phyloP scores from a whole-genome alignment of 768 basidiomycete species.

The Phlegmacium glaucopus region DNA sequence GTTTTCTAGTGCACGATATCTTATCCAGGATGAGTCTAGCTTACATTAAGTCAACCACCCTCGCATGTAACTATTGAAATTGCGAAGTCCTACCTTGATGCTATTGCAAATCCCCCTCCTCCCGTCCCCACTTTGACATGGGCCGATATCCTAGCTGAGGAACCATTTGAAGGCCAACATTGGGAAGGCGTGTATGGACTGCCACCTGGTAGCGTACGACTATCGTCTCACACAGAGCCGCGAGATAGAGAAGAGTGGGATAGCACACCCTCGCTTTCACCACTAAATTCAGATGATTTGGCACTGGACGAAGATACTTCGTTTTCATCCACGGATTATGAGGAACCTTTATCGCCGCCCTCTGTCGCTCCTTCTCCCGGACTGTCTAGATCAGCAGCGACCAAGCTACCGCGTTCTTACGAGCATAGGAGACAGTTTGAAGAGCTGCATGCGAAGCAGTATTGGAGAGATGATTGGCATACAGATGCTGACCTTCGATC shows the following conservation, averaged over 20 bases:
- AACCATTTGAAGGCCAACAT: conserved; percentile 83
- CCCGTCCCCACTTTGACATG: conserved; percentile 54
- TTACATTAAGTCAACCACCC: conserved; percentile 55
- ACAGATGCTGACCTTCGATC: conserved; percentile 38
- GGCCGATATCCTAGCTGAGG: conserved; percentile 76
- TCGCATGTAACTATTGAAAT: conserved; percentile 42
- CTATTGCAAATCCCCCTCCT: conserved; percentile 40
- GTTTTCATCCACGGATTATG: conserved; percentile 24
- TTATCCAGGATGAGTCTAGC: conserved; percentile 30
- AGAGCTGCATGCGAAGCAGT: conserved; percentile 58
- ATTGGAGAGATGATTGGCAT: conserved; percentile 71
- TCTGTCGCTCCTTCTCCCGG: conserved; percentile 4
- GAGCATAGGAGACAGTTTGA: conserved; percentile 58
- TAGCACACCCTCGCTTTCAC: conserved; percentile 67
- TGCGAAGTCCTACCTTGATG: conserved; percentile 53
- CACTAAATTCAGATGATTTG: conserved; percentile 54
- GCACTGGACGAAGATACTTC: conserved; percentile 42
- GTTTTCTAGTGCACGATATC: not conserved
- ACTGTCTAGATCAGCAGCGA: not conserved
- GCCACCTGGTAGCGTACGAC: conserved; percentile 38
- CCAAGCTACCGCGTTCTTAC: conserved; percentile 32
- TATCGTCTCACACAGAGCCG: conserved; percentile 30
- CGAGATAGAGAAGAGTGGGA: conserved; percentile 44
- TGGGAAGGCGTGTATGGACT: conserved; percentile 73
- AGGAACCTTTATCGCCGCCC: conserved; percentile 6